Percentiles rank a stretch among this genome's conserved stretches.
These are phyloP conservation scores for Gremmenia infestans DNA, from an alignment of 2,329 filamentous ascomycete species.

Conservation along the genomic window DNA sequence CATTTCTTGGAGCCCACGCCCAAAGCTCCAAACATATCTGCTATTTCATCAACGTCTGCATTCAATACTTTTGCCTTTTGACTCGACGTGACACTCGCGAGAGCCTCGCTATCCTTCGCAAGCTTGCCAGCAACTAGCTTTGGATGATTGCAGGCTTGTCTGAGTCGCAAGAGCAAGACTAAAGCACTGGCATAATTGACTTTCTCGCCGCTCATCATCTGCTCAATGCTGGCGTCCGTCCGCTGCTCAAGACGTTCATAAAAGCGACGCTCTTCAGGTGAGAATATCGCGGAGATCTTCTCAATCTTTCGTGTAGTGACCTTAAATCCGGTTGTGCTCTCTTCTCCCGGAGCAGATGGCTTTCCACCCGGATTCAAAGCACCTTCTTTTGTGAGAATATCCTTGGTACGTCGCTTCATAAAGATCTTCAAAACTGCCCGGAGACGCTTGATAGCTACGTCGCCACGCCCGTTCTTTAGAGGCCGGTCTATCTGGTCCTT, in stretches of 20 bases:
- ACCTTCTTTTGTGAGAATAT: conserved; percentile 85
- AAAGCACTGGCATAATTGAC: conserved; percentile 91
- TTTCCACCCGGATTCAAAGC: conserved; percentile 75
- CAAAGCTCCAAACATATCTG: conserved; percentile 80
- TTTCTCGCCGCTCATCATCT: conserved; percentile 77
- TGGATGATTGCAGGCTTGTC: conserved; percentile 94
- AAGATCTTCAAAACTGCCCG: conserved; percentile 84
- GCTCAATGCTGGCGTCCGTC: conserved; percentile 79
- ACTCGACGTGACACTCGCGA: conserved; percentile 56
- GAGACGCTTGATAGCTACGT: conserved; percentile 80
- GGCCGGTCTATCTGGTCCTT: conserved; percentile 86
- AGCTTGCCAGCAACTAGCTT: conserved; percentile 81
- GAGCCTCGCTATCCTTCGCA: conserved; percentile 79
- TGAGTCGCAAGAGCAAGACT: conserved; percentile 80
- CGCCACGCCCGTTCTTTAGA: conserved; percentile 84
- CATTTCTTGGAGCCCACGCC: conserved; percentile 40
- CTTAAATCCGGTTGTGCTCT: conserved; percentile 67
- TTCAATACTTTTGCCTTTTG: conserved; percentile 43
- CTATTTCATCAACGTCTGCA: conserved; percentile 69
- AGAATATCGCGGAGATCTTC: conserved; percentile 72
- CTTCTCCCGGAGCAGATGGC: conserved; percentile 38
- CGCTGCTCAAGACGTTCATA: conserved; percentile 80
- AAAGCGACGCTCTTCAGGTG: conserved; percentile 74
- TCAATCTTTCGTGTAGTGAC: conserved; percentile 89
- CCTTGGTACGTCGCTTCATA: conserved; percentile 98